Evolutionary conservation across 805 yeast species (phyloP).

Genomic region (Starmerella gropengiesseri): DNA sequence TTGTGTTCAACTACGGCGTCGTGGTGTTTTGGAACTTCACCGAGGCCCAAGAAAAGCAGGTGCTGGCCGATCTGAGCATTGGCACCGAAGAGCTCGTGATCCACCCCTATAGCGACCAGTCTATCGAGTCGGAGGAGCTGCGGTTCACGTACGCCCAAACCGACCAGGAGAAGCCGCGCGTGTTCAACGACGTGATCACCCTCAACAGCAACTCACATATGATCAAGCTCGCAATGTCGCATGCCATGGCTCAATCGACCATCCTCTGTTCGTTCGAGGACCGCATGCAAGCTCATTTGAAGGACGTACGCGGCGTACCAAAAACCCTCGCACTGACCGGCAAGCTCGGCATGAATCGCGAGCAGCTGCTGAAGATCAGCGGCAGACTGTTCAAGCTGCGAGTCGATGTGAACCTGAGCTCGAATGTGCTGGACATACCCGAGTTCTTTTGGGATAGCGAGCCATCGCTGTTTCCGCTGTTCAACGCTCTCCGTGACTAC

Average conservation of each 20-base stretch:
- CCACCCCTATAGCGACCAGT: conserved; percentile 67
- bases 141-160: conserved; percentile 53
- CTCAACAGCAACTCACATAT: conserved; percentile 83
- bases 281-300: conserved; percentile 72
- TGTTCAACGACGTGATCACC: conserved; percentile 86
- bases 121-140: conserved; percentile 85
- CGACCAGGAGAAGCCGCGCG: conserved; percentile 36
- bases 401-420: conserved; percentile 84
- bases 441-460: conserved; percentile 92
- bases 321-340: conserved; percentile 86
- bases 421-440: conserved; percentile 88
- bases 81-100: conserved; percentile 46
- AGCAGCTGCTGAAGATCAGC: conserved; percentile 74
- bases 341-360: conserved; percentile 67
- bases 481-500: conserved; percentile 80
- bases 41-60: conserved; percentile 83
- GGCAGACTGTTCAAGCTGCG: conserved; percentile 83
- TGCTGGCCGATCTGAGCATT: conserved; percentile 81
- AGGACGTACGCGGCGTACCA: conserved; percentile 80
- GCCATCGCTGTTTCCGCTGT: conserved; percentile 89
- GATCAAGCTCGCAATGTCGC: conserved; percentile 84
- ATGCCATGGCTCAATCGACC: conserved; percentile 94
- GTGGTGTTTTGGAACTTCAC: conserved; percentile 98
- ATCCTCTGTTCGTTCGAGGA: conserved; percentile 85
- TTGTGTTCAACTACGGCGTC: conserved; percentile 82